These are phyloP conservation scores for Podila verticillata DNA, from an alignment of 192 early-diverging fungal genomes.

Conservation along the genomic window DNA sequence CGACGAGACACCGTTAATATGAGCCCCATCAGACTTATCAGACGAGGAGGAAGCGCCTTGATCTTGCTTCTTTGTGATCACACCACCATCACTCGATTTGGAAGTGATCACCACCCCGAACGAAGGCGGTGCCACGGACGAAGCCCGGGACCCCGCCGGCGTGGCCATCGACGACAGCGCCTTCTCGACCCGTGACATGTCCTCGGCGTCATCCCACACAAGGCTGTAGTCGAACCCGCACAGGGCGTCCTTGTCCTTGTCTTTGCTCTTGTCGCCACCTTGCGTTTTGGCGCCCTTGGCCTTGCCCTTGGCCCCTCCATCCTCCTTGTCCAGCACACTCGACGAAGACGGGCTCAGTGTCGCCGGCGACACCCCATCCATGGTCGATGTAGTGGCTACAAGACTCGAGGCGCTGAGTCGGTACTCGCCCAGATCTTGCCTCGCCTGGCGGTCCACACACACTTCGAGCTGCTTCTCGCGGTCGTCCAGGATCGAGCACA, in stretches of 20 bases:
- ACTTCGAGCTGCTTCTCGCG: conserved; percentile 29
- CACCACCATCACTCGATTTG: conserved; percentile 17
- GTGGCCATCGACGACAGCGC: conserved; percentile 14
- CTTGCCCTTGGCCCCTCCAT: conserved; percentile 10
- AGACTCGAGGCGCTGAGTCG: background rate
- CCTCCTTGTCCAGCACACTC: conserved; percentile 7
- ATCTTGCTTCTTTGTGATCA: conserved; percentile 25
- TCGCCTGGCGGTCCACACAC: conserved; percentile 33
- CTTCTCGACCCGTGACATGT: conserved; percentile 27
- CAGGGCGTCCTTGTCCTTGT: conserved; percentile 39
- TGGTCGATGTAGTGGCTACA: background rate
- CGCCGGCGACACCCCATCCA: background rate
- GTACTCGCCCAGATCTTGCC: conserved; percentile 27
- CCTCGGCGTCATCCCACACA: conserved; percentile 48
- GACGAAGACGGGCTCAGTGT: background rate
- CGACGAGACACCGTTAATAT: background rate
- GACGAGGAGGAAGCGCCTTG: background rate
- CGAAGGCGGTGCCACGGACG: conserved; percentile 31
- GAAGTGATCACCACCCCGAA: conserved; percentile 27
- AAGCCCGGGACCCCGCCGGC: conserved; percentile 31
- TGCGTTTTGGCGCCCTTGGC: conserved; percentile 19
- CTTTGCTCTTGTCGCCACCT: conserved; percentile 9
- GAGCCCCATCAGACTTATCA: background rate
- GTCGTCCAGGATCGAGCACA: conserved; percentile 21
- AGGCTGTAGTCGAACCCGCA: conserved; percentile 63